phyloP scores from a whole-genome alignment of 1,139 yeast genomes.

The Pichia sp. region DNA sequence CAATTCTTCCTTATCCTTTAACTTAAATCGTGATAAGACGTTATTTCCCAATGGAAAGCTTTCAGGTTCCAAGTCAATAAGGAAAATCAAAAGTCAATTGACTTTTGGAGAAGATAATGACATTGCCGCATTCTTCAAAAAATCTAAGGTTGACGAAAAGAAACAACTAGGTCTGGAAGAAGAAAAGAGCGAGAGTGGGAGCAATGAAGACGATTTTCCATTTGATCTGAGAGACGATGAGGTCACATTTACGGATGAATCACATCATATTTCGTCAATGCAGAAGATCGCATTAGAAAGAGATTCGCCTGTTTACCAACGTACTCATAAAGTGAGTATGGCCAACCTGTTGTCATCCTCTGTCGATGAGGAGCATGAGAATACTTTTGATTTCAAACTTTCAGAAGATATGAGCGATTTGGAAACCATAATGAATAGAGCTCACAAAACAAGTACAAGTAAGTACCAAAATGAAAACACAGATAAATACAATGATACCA shows the following conservation, averaged over 20 bases:
- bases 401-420: not conserved
- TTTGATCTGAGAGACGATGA: slow-evolving; percentile 1
- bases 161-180: slow-evolving; percentile 6
- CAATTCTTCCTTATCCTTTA: too few species aligned
- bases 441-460: not conserved
- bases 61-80: not conserved
- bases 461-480: not conserved
- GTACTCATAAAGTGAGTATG: slow-evolving; percentile 11
- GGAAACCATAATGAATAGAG: slow-evolving; percentile 7
- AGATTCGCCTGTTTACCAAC: slow-evolving; percentile 17
- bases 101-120: slow-evolving; percentile 9
- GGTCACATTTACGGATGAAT: slow-evolving; percentile 5
- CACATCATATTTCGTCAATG: slow-evolving; percentile 9
- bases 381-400: slow-evolving; percentile 11
- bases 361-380: slow-evolving; percentile 11
- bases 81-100: slow-evolving; percentile 10
- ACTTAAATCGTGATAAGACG: too few species aligned
- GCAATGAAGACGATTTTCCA: too few species aligned
- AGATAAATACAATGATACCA: slow-evolving; percentile 15
- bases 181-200: not conserved
- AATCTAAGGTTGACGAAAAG: slow-evolving; percentile 9
- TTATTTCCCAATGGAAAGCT: too few species aligned
- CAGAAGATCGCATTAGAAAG: slow-evolving; percentile 17
- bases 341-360: slow-evolving; percentile 9
- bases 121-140: slow-evolving; percentile 11